phyloP scores from a whole-genome alignment of 2,329 filamentous ascomycete species.

The Arthrobotrys entomopaga region DNA sequence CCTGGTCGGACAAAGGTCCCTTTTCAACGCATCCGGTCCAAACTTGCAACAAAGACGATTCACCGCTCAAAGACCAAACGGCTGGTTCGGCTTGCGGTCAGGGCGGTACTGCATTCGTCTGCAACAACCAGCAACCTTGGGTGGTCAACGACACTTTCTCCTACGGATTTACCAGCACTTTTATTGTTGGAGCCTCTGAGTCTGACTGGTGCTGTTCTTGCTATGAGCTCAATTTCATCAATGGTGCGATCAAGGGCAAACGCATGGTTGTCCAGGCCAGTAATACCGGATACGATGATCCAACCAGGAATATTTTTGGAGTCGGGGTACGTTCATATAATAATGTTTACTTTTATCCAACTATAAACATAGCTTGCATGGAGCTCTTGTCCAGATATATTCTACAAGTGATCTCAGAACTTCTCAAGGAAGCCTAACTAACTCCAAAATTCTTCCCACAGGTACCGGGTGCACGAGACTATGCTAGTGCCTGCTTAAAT shows the following conservation, averaged over 20 bases:
- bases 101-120: conserved; percentile 70
- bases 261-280: conserved; percentile 73
- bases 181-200: conserved; percentile 69
- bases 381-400: not conserved
- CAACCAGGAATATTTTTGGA: conserved; percentile 70
- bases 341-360: not conserved
- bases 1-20: conserved; percentile 60
- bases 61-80: conserved; percentile 36
- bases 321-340: conserved; percentile 48
- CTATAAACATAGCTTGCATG: no score
- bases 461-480: conserved; percentile 42
- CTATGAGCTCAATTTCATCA: conserved; percentile 71
- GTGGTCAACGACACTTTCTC: conserved; percentile 69
- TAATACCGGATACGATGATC: conserved; percentile 70
- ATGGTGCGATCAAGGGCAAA: conserved; percentile 66
- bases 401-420: not conserved
- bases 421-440: conserved; percentile 6
- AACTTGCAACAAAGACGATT: conserved; percentile 55
- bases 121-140: conserved; percentile 72
- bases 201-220: conserved; percentile 73
- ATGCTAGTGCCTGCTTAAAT: conserved; percentile 40
- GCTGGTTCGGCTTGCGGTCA: conserved; percentile 65
- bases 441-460: conserved; percentile 10
- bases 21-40: conserved; percentile 56
- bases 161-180: conserved; percentile 66